Evolutionary conservation across 345 rosid genomes (phyloP).

Genomic region (Limnanthes douglasii): DNA sequence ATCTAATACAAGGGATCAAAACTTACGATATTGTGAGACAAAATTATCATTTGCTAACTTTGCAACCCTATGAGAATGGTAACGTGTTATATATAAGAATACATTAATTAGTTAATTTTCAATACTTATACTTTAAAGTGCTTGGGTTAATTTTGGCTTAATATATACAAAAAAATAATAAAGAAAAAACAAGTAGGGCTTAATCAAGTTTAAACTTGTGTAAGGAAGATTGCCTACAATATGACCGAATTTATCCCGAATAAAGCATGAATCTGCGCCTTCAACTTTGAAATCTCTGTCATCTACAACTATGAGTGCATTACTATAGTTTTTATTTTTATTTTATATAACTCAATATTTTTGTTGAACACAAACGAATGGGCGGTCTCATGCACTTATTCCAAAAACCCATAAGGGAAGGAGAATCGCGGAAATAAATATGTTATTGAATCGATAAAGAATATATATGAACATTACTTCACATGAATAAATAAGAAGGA

Average conservation of each 20-base stretch:
- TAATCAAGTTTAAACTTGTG: neutral
- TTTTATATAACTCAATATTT: neutral
- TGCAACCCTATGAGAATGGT: slow-evolving; percentile 50
- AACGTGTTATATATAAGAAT: slow-evolving; percentile 19
- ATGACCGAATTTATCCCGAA: slow-evolving; percentile 74
- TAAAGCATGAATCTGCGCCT: slow-evolving; percentile 46
- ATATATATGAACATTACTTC: too few relatives aligned
- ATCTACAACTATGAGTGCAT: neutral
- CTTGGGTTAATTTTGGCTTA: too few relatives aligned
- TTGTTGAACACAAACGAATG: neutral
- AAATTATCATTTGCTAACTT: slow-evolving; percentile 40
- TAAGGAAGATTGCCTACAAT: slow-evolving; percentile 26
- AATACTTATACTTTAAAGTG: too few relatives aligned
- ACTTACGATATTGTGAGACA: slow-evolving; percentile 51
- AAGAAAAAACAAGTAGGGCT: neutral
- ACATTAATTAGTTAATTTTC: neutral
- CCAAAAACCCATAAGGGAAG: neutral
- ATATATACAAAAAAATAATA: too few relatives aligned
- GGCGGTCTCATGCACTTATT: neutral
- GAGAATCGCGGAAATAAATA: neutral
- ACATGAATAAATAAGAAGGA: too few relatives aligned
- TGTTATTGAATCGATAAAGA: too few relatives aligned
- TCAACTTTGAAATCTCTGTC: slow-evolving; percentile 1
- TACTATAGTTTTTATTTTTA: neutral
- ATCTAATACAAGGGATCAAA: too few relatives aligned